Percentiles rank a stretch among this genome's conserved stretches.
Evolutionary conservation across 129 eudicot species (phyloP).

Genomic region (Pulicaria dysenterica): DNA sequence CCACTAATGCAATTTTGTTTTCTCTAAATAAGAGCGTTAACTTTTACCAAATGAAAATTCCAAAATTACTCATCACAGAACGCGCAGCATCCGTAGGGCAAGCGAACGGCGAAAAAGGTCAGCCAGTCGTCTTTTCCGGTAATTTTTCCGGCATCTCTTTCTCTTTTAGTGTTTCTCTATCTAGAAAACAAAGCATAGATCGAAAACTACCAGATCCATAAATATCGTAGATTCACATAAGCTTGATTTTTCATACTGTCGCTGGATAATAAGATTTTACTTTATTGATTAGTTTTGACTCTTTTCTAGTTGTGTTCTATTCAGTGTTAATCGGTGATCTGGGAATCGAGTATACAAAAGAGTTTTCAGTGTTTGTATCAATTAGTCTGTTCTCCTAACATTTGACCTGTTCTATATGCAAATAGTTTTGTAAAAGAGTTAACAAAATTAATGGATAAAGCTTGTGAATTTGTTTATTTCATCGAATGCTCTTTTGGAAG

Average conservation of each 20-base stretch:
- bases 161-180: conserved; percentile 10
- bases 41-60: conserved; percentile 24
- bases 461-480: no score
- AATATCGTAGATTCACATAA: conserved; percentile 14
- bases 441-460: no score
- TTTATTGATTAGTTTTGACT: neutral
- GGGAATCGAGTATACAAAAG: neutral
- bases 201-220: conserved; percentile 2
- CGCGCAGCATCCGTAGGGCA: conserved; percentile 38
- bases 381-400: neutral
- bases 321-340: neutral
- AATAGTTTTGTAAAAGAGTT: neutral
- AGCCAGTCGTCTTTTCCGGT: conserved; percentile 43
- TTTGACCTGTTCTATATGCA: neutral
- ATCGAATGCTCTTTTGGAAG: no score
- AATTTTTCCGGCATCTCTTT: conserved; percentile 20
- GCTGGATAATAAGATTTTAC: neutral
- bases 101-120: conserved; percentile 35
- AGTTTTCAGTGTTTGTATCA: neutral
- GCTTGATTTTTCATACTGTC: neutral
- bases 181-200: neutral
- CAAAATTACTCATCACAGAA: neutral
- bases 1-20: neutral
- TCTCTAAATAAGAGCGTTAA: conserved; percentile 1
- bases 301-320: neutral